Conservation (phyloP, 2,329 filamentous ascomycete genomes). For the Fusarium sp. region DNA sequence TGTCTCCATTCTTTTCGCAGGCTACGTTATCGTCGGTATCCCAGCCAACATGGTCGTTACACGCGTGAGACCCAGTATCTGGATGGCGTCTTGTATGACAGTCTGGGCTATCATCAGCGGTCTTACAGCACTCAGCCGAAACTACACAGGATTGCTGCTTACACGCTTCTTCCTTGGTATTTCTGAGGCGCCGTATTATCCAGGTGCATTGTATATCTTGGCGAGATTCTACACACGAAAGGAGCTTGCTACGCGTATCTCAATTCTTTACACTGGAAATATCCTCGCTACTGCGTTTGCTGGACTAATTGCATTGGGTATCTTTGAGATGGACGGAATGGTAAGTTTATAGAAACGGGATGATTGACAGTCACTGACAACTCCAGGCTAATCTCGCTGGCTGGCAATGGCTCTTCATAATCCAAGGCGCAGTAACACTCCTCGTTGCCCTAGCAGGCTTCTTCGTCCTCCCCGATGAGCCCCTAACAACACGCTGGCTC, state of each 20-base stretch:
- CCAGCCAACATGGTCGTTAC: slow-evolving; percentile 58
- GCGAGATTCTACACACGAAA: slow-evolving; percentile 66
- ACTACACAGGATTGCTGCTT: slow-evolving; percentile 60
- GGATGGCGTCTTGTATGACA: slow-evolving; percentile 56
- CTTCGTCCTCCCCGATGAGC: slow-evolving; percentile 50
- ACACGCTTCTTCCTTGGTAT: slow-evolving; percentile 57
- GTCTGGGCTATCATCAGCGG: slow-evolving; percentile 60
- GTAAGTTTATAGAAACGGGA: background rate
- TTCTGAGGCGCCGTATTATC: slow-evolving; percentile 55
- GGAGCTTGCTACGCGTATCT: slow-evolving; percentile 55
- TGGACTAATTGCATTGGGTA: slow-evolving; percentile 56
- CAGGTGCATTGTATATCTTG: slow-evolving; percentile 55
- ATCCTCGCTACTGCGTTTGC: slow-evolving; percentile 52
- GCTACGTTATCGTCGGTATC: slow-evolving; percentile 58
- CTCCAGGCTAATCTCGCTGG: slow-evolving; percentile 31
- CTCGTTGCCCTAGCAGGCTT: slow-evolving; percentile 36
- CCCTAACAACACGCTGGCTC: slow-evolving; percentile 55
- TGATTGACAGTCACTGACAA: background rate
- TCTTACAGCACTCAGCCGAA: slow-evolving; percentile 57
- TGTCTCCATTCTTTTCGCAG: slow-evolving; percentile 51
- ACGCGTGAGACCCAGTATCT: slow-evolving; percentile 53
- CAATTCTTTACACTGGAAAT: slow-evolving; percentile 57
- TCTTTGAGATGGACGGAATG: slow-evolving; percentile 49
- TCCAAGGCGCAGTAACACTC: slow-evolving; percentile 64
- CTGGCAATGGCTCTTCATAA: slow-evolving; percentile 67